Evolutionary conservation across 371 early-diverging fungal genomes (phyloP), one percentile per base, ranked within the genome.

Genomic region (Mucor saturninus): DNA sequence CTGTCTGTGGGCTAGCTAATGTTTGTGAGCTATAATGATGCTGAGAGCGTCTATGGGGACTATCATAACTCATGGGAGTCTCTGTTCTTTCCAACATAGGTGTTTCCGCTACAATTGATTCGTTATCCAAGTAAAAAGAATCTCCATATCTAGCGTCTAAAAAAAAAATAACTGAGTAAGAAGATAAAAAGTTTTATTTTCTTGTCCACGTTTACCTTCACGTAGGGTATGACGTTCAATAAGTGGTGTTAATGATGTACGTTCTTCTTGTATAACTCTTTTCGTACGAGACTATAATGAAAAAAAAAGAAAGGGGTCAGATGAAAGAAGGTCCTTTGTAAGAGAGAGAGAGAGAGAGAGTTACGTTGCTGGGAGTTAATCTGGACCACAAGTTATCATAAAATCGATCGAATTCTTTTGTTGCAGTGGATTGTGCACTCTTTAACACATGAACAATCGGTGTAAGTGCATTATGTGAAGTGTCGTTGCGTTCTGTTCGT

Each of bases 221-320:
- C 64, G 59, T 51, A 71, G 37, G 13, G 71, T 46, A 32, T 71
- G 67, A 28, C 64, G 46, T 50, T 71, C 71, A 40, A 71, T 67
- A 40, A 71, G 58, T 9, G 71, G 71, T 21, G 71, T 71, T 30
- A 71, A 61, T 9, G 67, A 67, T 13, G 71, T 64, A 15, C 65
- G 49, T 42, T 51, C 58, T 8, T 61, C 62, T 31, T 54, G 50
- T n/a, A 55, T 65, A 49, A 29, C 51, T 40, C 64, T 64, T 10
- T 29, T 29, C 40, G 58, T 65, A 42, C 65, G 61, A 55, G 31
- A 13, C 63, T 61, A 59, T 9, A 42, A 21, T 21, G 21, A 11
- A 38, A 35, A 8, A 31, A 15, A 55, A 50, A 32, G n/a, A 15
- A 53, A 14, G 32, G 7, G 51, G 26, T 4, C 35, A 35, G 35